Conservation (phyloP, 2,329 filamentous ascomycete species). For the Diaporthe sp. region DNA sequence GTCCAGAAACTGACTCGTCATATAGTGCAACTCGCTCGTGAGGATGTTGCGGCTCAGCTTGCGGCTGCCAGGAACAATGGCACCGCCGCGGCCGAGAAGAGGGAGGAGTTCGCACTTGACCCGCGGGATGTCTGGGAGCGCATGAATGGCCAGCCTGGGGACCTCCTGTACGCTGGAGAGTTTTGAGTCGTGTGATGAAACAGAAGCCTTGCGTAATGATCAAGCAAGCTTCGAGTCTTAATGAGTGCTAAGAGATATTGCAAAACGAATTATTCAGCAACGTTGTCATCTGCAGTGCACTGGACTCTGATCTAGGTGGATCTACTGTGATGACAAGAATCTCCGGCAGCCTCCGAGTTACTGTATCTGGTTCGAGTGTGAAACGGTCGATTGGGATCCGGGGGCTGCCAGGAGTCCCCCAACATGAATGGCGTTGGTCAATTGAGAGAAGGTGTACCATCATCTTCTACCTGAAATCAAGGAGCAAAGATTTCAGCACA, state of each 20-base stretch:
- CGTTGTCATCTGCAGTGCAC: too few species aligned
- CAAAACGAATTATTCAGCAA: not conserved
- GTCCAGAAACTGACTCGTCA: not conserved
- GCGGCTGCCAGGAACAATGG: slow-evolving; percentile 46
- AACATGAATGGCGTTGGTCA: not conserved
- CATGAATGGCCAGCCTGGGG: slow-evolving; percentile 59
- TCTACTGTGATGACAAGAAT: not conserved
- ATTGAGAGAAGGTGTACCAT: too few species aligned
- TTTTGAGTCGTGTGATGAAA: slow-evolving; percentile 46
- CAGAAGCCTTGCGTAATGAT: not conserved
- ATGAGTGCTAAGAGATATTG: not conserved
- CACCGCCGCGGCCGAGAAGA: slow-evolving; percentile 47
- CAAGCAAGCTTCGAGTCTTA: not conserved
- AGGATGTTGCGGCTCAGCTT: slow-evolving; percentile 53
- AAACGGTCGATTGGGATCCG: not conserved
- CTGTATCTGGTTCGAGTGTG: not conserved
- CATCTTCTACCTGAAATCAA: too few species aligned
- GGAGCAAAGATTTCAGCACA: not conserved
- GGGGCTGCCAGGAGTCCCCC: not conserved
- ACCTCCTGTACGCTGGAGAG: slow-evolving; percentile 62
- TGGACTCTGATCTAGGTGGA: too few species aligned
- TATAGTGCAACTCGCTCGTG: slow-evolving; percentile 58
- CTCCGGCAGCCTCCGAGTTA: too few species aligned
- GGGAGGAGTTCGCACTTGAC: slow-evolving; percentile 50
- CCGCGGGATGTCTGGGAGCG: slow-evolving; percentile 60